Percentiles rank a stretch among this genome's conserved stretches.
phyloP scores from a whole-genome alignment of 495 filamentous ascomycete genomes.

The Echria macrotheca region DNA sequence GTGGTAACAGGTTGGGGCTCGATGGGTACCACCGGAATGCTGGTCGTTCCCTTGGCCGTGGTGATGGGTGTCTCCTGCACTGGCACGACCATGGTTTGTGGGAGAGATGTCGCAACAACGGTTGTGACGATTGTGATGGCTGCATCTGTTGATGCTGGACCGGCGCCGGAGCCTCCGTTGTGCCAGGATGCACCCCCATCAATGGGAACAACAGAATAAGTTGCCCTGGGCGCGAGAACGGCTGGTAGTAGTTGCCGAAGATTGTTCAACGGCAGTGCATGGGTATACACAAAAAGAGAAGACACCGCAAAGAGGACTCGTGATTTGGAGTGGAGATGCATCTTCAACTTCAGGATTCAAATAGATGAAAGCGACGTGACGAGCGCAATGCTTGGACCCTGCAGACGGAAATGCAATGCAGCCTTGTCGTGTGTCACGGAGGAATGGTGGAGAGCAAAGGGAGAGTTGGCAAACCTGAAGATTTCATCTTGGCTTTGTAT shows the following conservation, averaged over 20 bases:
- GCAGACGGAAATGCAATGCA: constrained; percentile 6
- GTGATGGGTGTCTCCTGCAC: constrained; percentile 6
- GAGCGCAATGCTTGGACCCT: not conserved
- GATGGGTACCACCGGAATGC: constrained; percentile 14
- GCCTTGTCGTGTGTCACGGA: not conserved
- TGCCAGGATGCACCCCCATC: constrained; percentile 20
- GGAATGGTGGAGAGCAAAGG: not conserved
- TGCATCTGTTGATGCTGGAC: constrained; percentile 7
- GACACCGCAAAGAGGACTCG: constrained; percentile 4
- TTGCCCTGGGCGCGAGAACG: constrained; percentile 20
- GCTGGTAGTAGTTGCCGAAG: not conserved
- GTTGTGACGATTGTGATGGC: constrained; percentile 18
- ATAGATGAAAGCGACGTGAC: not conserved
- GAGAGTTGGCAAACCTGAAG: constrained; percentile 2
- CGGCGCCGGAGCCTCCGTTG: constrained; percentile 11
- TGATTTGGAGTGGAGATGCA: constrained; percentile 14
- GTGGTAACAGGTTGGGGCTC: constrained; percentile 11
- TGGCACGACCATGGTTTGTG: constrained; percentile 11
- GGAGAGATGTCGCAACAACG: constrained; percentile 11
- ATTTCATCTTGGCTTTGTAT: not conserved
- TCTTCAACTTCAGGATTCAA: constrained; percentile 11
- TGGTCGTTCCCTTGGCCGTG: constrained; percentile 7
- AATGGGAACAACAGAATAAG: constrained; percentile 27
- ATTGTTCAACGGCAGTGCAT: constrained; percentile 16
- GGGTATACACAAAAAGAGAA: constrained; percentile 7